Evolutionary conservation across 345 rosid genomes (phyloP), one percentile per base, ranked within the genome.

Genomic region (Fremontodendron californicum): DNA sequence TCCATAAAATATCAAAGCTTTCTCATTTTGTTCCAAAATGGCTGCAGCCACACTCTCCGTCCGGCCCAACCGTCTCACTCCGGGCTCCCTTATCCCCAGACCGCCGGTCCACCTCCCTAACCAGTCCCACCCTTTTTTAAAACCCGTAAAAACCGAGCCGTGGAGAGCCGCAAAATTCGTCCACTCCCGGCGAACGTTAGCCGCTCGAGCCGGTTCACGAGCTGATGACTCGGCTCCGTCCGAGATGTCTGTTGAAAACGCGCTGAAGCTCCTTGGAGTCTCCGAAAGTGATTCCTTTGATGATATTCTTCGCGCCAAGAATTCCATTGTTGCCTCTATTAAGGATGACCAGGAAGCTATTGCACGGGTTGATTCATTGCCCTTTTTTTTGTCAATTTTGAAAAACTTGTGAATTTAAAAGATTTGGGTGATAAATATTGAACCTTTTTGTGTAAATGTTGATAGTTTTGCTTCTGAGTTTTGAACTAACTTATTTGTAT

Each of bases 181-280:
- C 70, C 80, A 83, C 9, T 46, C 79, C 61, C 89, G 87, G 64
- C 90, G 92, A 54, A 62, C 69, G n/a, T 74, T 78, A 71, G 73
- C 83, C 9, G 78, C 80, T 33, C 80, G 80, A 76, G 93, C 97
- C 12, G 89, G 94, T 65, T 90, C 92, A 31, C 84, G 93, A 48
- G 94, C 98, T 19, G 98, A 93, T 48, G 99, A 96, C 82, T 91
- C 99, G 2, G 90, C 87, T 12, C 93, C 97, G 46, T 93, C 79
- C 77, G 97, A 91, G 86, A 96, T 93, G 99, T 96, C 99, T 31
- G 89, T 93, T 58, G 99, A 96, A 86, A 90, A 79, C 86, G 98
- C 99, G 1, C 88, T 91, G 18, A 91, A 89, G 89, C 96, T 96
- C 4, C 97, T 96, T 49, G 98, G 99, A 12, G 98, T 96, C 77